These are phyloP conservation scores for Colletotrichum tanaceti DNA, from an alignment of 2,329 filamentous ascomycete species.

Conservation along the genomic window DNA sequence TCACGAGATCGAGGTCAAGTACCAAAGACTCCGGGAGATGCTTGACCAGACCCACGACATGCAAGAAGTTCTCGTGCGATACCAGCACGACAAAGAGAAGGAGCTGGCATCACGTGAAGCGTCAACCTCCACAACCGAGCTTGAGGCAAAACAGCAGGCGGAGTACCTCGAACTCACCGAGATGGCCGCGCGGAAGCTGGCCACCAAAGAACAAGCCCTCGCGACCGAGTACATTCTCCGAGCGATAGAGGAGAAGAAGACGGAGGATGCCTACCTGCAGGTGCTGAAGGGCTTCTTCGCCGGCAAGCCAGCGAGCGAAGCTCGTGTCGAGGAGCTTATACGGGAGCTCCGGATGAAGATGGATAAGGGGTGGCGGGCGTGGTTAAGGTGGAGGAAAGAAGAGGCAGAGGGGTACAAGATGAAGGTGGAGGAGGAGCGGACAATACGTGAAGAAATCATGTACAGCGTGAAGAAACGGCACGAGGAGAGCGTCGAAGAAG, in stretches of 20 bases:
- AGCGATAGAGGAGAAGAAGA: conserved; percentile 53
- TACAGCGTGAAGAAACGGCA: conserved; percentile 52
- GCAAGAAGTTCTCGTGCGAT: conserved; percentile 54
- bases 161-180: conserved; percentile 49
- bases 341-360: conserved; percentile 53
- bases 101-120: conserved; percentile 44
- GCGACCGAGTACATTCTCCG: conserved; percentile 56
- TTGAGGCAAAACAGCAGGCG: conserved; percentile 49
- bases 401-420: conserved; percentile 53
- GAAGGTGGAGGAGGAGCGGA: conserved; percentile 53
- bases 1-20: conserved; percentile 53
- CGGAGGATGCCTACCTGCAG: conserved; percentile 58
- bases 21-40: conserved; percentile 49
- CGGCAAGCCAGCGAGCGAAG: conserved; percentile 45
- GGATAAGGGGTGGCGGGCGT: conserved; percentile 54
- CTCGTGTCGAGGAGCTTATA: conserved; percentile 50
- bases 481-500: conserved; percentile 44
- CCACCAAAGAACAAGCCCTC: conserved; percentile 50
- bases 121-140: conserved; percentile 45
- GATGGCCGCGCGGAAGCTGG: conserved; percentile 47
- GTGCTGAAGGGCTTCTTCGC: conserved; percentile 53
- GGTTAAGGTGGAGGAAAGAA: conserved; percentile 55
- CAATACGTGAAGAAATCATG: conserved; percentile 57
- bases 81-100: conserved; percentile 53
- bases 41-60: conserved; percentile 56